These are phyloP conservation scores for Cercis canadensis DNA, from an alignment of 306 rosid species.

Conservation along the genomic window DNA sequence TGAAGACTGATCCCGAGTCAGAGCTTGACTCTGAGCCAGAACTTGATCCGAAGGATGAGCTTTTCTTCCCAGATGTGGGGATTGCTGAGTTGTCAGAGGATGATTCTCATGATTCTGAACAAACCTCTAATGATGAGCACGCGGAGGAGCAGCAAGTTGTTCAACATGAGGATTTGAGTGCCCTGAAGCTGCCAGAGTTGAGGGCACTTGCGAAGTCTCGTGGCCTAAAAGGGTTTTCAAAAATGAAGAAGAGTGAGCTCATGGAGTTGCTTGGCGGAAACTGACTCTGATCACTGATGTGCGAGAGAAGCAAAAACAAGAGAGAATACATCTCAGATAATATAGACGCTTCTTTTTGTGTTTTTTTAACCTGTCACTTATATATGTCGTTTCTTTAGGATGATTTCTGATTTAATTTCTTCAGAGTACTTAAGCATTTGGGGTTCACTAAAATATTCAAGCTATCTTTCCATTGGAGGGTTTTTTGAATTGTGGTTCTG, in stretches of 20 bases:
- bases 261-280: slow-evolving; percentile 61
- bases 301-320: slow-evolving; percentile 17
- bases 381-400: slow-evolving; percentile 15
- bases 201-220: slow-evolving; percentile 86
- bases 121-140: slow-evolving; percentile 40
- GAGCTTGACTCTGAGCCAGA: slow-evolving; percentile 43
- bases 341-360: slow-evolving; percentile 3
- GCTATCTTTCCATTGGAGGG: slow-evolving; percentile 16
- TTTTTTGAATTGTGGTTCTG: slow-evolving; percentile 24
- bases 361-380: background rate
- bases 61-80: slow-evolving; percentile 46
- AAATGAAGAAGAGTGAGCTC: slow-evolving; percentile 86
- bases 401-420: slow-evolving; percentile 9
- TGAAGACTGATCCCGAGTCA: slow-evolving; percentile 46
- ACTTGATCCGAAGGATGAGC: slow-evolving; percentile 49
- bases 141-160: slow-evolving; percentile 39
- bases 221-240: slow-evolving; percentile 83
- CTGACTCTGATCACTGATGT: slow-evolving; percentile 38
- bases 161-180: slow-evolving; percentile 61
- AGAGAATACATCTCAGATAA: slow-evolving; percentile 11
- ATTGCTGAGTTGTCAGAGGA: slow-evolving; percentile 57
- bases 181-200: slow-evolving; percentile 73
- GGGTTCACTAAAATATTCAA: slow-evolving; percentile 38
- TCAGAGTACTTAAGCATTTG: slow-evolving; percentile 25
- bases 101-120: slow-evolving; percentile 54